Evolutionary conservation across 139 green algal genomes (phyloP).

Genomic region (Trebouxia sp.): DNA sequence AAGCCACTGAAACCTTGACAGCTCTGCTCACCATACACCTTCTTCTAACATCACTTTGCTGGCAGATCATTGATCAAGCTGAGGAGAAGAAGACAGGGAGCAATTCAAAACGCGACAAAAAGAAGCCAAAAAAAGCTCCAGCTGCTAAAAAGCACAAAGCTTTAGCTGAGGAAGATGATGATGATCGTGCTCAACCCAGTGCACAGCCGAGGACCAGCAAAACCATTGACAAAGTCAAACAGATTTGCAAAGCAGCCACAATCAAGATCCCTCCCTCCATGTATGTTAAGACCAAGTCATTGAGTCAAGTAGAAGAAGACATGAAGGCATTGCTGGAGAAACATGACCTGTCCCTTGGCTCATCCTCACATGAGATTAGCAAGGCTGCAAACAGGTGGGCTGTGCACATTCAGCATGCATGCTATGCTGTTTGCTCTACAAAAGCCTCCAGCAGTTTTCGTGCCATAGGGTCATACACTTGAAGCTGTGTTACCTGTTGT

Average conservation of each 20-base stretch:
- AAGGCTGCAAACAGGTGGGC: slow-evolving; percentile 11
- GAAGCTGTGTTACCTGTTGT: too few species aligned
- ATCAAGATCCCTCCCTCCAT: slow-evolving; percentile 42
- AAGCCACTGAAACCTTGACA: too few species aligned
- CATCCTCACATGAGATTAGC: slow-evolving; percentile 36
- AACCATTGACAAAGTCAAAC: slow-evolving; percentile 28
- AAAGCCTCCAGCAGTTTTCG: too few species aligned
- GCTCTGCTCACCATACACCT: too few species aligned
- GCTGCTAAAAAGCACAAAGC: slow-evolving; percentile 9
- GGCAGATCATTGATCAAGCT: too few species aligned
- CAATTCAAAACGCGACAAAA: not conserved
- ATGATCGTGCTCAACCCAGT: not conserved
- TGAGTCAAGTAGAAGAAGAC: slow-evolving; percentile 24
- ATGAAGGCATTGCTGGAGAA: slow-evolving; percentile 42
- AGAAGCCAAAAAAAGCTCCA: not conserved
- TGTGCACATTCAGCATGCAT: too few species aligned
- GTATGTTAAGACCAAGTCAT: slow-evolving; percentile 29
- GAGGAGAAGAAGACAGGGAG: not conserved
- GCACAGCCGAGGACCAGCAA: slow-evolving; percentile 27
- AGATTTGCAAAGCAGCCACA: slow-evolving; percentile 41
- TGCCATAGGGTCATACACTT: too few species aligned
- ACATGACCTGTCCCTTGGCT: slow-evolving; percentile 37
- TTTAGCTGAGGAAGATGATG: not conserved
- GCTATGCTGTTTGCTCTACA: too few species aligned
- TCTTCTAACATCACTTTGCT: too few species aligned